A percentile compares a stretch with the other conserved stretches of the same genome.
Conservation (phyloP, 257 asterid species). For the Jasminum sambac region DNA sequence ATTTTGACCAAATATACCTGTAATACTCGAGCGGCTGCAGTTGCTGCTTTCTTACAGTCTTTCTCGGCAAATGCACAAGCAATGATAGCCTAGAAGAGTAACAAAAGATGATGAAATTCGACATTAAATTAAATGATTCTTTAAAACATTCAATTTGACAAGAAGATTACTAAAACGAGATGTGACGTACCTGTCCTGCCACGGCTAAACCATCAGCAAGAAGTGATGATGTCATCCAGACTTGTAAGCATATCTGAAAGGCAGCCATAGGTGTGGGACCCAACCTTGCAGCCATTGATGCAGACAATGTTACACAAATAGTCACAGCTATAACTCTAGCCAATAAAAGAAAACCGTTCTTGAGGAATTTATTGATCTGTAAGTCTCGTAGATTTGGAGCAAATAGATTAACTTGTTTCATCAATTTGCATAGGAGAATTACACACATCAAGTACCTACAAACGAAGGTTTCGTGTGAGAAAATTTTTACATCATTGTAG, state of each 20-base stretch:
- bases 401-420: constrained; percentile 64
- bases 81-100: constrained; percentile 68
- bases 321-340: constrained; percentile 90
- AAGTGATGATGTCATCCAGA: constrained; percentile 91
- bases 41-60: constrained; percentile 75
- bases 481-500: not conserved
- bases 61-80: constrained; percentile 97
- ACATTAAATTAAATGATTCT: not conserved
- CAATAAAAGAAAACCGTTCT: constrained; percentile 64
- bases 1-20: constrained; percentile 46
- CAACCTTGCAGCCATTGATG: constrained; percentile 86
- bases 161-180: not conserved
- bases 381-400: constrained; percentile 73
- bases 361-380: constrained; percentile 77
- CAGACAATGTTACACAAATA: constrained; percentile 81
- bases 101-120: not conserved
- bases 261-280: constrained; percentile 95
- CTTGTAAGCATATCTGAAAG: constrained; percentile 86
- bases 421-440: constrained; percentile 61
- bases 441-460: constrained; percentile 72
- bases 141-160: not conserved
- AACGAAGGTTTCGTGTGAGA: not conserved
- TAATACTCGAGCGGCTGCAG: constrained; percentile 74
- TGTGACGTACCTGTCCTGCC: constrained; percentile 99
- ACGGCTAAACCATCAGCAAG: constrained; percentile 98